Percentiles rank a stretch among this genome's conserved stretches.
Conservation (phyloP, 345 rosid genomes). For the Salix dunnii region DNA sequence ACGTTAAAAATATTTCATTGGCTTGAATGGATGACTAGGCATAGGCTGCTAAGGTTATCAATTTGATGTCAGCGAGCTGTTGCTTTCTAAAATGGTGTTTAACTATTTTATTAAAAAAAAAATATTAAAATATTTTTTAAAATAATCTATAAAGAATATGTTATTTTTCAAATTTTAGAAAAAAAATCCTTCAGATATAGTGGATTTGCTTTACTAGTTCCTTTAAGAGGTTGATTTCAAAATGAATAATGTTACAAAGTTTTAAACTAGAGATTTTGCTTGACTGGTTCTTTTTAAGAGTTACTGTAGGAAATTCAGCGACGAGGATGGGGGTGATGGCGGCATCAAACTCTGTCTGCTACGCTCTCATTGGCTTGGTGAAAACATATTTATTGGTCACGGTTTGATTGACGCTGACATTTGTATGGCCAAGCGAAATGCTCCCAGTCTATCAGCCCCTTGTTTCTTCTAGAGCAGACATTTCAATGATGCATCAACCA, state of each 20-base stretch:
- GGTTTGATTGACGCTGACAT: background rate
- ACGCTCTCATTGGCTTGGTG: background rate
- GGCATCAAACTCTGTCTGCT: background rate
- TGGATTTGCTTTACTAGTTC: no score
- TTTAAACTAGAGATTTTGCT: no score
- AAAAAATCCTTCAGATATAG: no score
- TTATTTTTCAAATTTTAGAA: no score
- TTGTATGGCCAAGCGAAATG: background rate
- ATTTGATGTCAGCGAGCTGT: background rate
- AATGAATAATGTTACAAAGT: no score
- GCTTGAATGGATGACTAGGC: background rate
- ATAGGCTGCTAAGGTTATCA: background rate
- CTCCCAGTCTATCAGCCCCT: background rate
- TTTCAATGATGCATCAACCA: background rate
- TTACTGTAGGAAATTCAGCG: background rate
- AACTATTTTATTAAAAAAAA: no score
- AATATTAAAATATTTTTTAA: no score
- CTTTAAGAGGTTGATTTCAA: no score
- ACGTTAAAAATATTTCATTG: background rate
- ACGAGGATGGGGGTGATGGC: background rate
- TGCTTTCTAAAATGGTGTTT: no score
- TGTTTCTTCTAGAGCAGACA: background rate
- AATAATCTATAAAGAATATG: no score
- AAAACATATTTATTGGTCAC: background rate
- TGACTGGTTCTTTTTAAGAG: background rate